A percentile compares a stretch with the other conserved stretches of the same genome.
These are phyloP conservation scores for Ganoderma lucidum DNA, from an alignment of 1,284 basidiomycete species.

Conservation along the genomic window DNA sequence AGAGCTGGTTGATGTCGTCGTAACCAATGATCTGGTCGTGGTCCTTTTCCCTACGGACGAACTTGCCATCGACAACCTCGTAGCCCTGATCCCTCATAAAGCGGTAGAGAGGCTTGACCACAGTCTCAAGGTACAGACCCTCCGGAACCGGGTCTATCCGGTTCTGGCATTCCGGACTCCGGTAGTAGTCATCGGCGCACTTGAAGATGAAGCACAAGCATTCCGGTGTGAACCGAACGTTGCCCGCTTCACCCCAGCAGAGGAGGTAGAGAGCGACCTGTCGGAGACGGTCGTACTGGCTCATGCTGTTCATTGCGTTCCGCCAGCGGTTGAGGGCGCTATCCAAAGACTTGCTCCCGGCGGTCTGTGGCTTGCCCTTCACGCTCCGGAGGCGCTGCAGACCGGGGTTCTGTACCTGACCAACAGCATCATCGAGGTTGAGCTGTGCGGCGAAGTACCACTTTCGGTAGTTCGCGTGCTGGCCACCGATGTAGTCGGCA, in stretches of 20 bases:
- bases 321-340: constrained; percentile 95
- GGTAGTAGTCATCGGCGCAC: constrained; percentile 99
- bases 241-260: constrained; percentile 98
- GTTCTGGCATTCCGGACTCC: constrained; percentile 98
- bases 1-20: constrained; percentile 99
- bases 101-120: constrained; percentile 95
- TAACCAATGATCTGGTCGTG: constrained; percentile 98
- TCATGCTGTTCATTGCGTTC: constrained; percentile 99
- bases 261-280: constrained; percentile 96
- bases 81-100: constrained; percentile 99
- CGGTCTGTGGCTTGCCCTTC: constrained; percentile 66
- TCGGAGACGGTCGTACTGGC: constrained; percentile 95
- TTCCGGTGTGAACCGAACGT: constrained; percentile 97
- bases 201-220: constrained; percentile 99
- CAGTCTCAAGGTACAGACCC: constrained; percentile 90
- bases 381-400: constrained; percentile 89
- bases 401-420: constrained; percentile 93
- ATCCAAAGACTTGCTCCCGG: constrained; percentile 88
- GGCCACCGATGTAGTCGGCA: constrained; percentile 98
- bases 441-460: constrained; percentile 99
- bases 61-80: constrained; percentile 95
- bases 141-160: constrained; percentile 93
- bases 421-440: constrained; percentile 98
- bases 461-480: constrained; percentile 96
- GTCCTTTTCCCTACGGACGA: constrained; percentile 93